Percentiles rank a stretch among this genome's conserved stretches.
These are phyloP conservation scores for Ceraceosorus bombacis DNA, from an alignment of 1,284 basidiomycete species.

Conservation along the genomic window DNA sequence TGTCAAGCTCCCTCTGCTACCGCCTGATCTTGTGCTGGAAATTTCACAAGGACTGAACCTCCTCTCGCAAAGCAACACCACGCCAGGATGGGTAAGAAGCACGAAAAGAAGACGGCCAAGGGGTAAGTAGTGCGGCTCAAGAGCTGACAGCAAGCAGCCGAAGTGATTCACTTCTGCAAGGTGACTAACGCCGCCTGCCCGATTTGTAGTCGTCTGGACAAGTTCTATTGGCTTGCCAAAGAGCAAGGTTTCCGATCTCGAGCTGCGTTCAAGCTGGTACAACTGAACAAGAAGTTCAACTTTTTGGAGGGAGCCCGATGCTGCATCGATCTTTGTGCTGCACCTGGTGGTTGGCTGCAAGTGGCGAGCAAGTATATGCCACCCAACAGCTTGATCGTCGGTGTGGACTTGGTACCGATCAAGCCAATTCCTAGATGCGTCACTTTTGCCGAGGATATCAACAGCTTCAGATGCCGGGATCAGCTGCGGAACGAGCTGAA, in stretches of 20 bases:
- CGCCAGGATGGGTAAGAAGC: constrained; percentile 38
- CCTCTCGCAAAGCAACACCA: too few relatives aligned
- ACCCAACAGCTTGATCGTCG: constrained; percentile 84
- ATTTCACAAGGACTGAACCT: too few relatives aligned
- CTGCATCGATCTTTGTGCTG: constrained; percentile 96
- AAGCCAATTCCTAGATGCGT: constrained; percentile 88
- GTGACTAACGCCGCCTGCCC: not conserved
- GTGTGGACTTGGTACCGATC: constrained; percentile 88
- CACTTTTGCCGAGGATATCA: constrained; percentile 92
- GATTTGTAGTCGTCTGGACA: constrained; percentile 39
- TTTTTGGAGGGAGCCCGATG: constrained; percentile 86
- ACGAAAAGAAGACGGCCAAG: constrained; percentile 47
- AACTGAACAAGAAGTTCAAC: constrained; percentile 95
- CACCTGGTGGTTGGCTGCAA: constrained; percentile 98
- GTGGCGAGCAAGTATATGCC: constrained; percentile 99
- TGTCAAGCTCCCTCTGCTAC: too few relatives aligned
- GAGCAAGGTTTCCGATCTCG: constrained; percentile 99
- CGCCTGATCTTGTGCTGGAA: too few relatives aligned
- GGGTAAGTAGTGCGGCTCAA: constrained; percentile 14
- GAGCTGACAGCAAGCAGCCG: not conserved
- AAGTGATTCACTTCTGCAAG: not conserved
- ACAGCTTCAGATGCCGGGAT: constrained; percentile 80
- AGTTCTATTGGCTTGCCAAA: constrained; percentile 53
- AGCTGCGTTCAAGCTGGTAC: constrained; percentile 98
- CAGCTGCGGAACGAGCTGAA: constrained; percentile 81